Base-by-base conservation (phyloP, 2,329 filamentous ascomycete genomes). In the Colletotrichum lentis region DNA sequence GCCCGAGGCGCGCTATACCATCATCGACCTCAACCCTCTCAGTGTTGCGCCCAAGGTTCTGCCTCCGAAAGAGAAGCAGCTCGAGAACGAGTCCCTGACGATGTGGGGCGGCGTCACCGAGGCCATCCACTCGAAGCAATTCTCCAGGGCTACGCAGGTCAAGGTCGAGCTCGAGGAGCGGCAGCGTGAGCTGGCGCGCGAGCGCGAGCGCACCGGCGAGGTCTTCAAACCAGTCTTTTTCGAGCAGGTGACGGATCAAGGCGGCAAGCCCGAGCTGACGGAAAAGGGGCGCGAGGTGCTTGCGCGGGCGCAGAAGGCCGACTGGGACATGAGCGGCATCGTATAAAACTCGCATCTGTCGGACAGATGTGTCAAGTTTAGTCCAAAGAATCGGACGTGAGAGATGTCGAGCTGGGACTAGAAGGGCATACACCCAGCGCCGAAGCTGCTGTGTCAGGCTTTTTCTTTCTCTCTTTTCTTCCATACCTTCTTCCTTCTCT, bases 131-230 rank as follows among this genome's bases (percentile, higher is more conserved):
- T 82, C 88, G 69, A 96, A 94, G 80, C 93, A 97, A 76, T 99
- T 89, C 79, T 86, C 86, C 49, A 89, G 91, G 71, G 96, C 96
- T 8, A 99, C 96, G 24, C 88, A 86, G 22, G 82, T 96, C 70
- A 99, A 99, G 82, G 88, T 93, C 69, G 93, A 97, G 74, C 87
- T 99, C 12, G 96, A 99, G 79, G 96, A 99, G 78, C 85, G 85
- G 50, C 96, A 99, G 81, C 86, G 96, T 39, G 87, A 92, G 74
- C 95, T 93, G 80, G 94, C 93, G 1, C 89, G 93, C 27, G 89
- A 95, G 76, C 86, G 96, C 50, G 91, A 95, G 76, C 85, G 85
- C 52, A 85, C 85, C 16, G 87, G 89, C 14, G 85, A 87, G 67
- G 86, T 88, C 41, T 99, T 92, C 89, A 84, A 90, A 72, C 96